Evolutionary conservation across 2,329 filamentous ascomycete genomes (phyloP), one percentile per base, ranked within the genome.

Genomic region (Sclerotinia nivalis): DNA sequence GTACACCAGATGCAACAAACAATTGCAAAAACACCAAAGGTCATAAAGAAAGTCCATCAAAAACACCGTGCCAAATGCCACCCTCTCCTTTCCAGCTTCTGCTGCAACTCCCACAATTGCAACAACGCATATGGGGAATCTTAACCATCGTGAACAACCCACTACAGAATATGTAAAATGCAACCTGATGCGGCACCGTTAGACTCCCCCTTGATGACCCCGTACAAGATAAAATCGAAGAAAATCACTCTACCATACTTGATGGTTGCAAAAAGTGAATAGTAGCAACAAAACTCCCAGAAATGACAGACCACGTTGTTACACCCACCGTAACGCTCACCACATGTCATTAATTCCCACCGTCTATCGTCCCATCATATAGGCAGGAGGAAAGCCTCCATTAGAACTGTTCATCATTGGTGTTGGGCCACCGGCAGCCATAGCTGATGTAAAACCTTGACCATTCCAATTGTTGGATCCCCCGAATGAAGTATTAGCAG

Each of bases 301-400:
- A 69, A 68, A 66, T 70, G 66, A 69, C 56, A 69, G 25, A 70
- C 55, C 49, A 59, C 31, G 28, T 50, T 43, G 54, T 56, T 59
- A 56, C 28, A 65, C 43, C 47, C 40, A 43, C 40, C 10, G 47
- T 37, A 40, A 37, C 55, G 49, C 52, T 56, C 60, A 58, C 40
- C 40, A 54, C 40, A 54, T 54, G 31, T 47, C 59, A 58, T 50
- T 28, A n/a, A 71, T 60, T 45, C 25, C 8, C 47, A 72, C 52
- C 58, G 58, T 76, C 72, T 77, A 79, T 68, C 78, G 74, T 54
- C 78, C 78, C 77, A 79, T 79, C 77, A 79, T 79, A 71, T 79
- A 79, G 62, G 78, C 75, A 62, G 77, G 76, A 69, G 76, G 77
- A 70, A 78, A 78, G 3, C 74, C 75, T 56, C 72, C 75, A 64